Percentiles rank a stretch among this genome's conserved stretches.
Evolutionary conservation across 2,329 filamentous ascomycete genomes (phyloP).

Genomic region (Fusarium sp.): DNA sequence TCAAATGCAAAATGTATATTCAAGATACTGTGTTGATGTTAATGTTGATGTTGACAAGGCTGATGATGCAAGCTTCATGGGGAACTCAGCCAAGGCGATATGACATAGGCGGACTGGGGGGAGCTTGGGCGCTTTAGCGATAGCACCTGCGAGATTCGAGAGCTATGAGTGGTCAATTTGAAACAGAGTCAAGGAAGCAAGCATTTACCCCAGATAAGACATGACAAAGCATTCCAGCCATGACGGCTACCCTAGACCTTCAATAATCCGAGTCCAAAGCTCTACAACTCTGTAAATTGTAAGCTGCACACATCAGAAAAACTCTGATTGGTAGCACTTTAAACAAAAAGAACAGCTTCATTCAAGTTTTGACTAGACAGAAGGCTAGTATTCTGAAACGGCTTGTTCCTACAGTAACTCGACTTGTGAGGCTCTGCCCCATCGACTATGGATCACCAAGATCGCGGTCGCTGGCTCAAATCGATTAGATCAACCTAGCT

Average conservation of each 20-base stretch:
- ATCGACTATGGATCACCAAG: neutral
- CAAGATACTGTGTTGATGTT: conserved; percentile 10
- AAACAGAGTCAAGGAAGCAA: neutral
- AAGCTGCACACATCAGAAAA: neutral
- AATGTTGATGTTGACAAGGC: conserved; percentile 27
- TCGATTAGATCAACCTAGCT: conserved; percentile 10
- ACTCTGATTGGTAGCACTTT: neutral
- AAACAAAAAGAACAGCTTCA: neutral
- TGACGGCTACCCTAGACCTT: conserved; percentile 19
- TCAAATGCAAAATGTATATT: neutral
- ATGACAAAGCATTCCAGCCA: conserved; percentile 11
- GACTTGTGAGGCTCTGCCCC: conserved; percentile 9
- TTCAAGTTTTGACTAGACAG: neutral
- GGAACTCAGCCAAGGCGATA: conserved; percentile 9
- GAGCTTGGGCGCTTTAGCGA: conserved; percentile 36
- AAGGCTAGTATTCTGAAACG: neutral
- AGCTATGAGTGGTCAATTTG: conserved; percentile 22
- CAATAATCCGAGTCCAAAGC: rapidly evolving
- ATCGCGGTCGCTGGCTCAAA: conserved; percentile 7
- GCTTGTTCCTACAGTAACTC: neutral
- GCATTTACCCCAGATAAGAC: conserved; percentile 1
- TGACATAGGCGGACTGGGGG: conserved; percentile 19
- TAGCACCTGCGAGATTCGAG: conserved; percentile 23
- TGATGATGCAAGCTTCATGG: conserved; percentile 22
- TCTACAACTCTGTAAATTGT: neutral